Conservation (phyloP, 768 basidiomycete genomes). For the Pluteus cervinus region DNA sequence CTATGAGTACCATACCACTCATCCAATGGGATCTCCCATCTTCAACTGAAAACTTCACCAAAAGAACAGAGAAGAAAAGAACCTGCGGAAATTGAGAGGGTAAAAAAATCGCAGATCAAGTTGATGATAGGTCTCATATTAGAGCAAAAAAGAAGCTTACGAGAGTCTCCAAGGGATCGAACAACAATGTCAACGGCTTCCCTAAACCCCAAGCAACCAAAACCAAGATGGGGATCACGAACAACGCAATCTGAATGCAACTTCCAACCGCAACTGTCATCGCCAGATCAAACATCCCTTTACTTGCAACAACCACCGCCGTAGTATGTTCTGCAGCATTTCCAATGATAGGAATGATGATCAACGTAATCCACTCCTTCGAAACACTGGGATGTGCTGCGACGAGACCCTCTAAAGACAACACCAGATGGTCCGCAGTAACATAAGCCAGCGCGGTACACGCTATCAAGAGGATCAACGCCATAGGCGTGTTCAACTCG, state of each 20-base stretch:
- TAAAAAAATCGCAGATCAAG: slow-evolving; percentile 1
- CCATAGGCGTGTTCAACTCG: slow-evolving; percentile 28
- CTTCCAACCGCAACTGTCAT: slow-evolving; percentile 38
- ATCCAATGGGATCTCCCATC: slow-evolving; percentile 45
- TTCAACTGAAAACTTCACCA: slow-evolving; percentile 40
- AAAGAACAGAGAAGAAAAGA: slow-evolving; percentile 32
- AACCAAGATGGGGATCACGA: slow-evolving; percentile 33
- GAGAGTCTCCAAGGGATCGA: slow-evolving; percentile 33
- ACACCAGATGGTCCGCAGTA: slow-evolving; percentile 35
- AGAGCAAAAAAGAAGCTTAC: slow-evolving; percentile 15
- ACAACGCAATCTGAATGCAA: slow-evolving; percentile 37
- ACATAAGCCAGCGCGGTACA: slow-evolving; percentile 33
- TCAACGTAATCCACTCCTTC: slow-evolving; percentile 39
- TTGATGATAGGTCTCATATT: background rate
- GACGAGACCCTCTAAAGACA: slow-evolving; percentile 33
- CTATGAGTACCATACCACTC: slow-evolving; percentile 32
- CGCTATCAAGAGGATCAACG: slow-evolving; percentile 23
- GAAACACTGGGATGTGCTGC: slow-evolving; percentile 30
- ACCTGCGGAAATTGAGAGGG: slow-evolving; percentile 16
- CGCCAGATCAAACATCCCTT: slow-evolving; percentile 36
- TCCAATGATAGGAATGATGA: slow-evolving; percentile 36
- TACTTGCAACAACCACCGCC: slow-evolving; percentile 34
- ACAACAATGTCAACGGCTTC: slow-evolving; percentile 32
- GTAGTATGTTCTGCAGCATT: slow-evolving; percentile 38
- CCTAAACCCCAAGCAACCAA: slow-evolving; percentile 34